Conservation (phyloP, 1,139 yeast species). For the Candida sp. region DNA sequence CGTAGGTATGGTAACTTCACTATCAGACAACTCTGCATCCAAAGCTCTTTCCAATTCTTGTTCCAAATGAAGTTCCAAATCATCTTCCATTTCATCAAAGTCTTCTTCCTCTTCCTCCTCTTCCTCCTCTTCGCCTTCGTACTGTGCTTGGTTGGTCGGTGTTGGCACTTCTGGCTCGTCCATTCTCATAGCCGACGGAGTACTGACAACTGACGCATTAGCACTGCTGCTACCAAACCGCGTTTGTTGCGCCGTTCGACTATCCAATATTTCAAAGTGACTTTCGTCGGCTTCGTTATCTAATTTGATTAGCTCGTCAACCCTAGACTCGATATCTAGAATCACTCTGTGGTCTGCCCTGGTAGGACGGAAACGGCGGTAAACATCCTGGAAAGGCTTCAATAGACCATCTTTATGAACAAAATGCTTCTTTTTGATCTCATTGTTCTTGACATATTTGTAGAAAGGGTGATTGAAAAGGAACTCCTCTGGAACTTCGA, state of each 20-base stretch:
- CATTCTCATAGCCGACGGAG: conserved; percentile 14
- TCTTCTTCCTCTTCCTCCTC: conserved; percentile 31
- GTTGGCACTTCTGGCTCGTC: conserved; percentile 9
- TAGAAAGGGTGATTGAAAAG: conserved; percentile 51
- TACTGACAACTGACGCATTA: conserved; percentile 27
- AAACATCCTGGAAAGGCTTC: conserved; percentile 64
- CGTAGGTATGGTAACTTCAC: conserved; percentile 11
- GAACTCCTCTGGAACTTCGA: conserved; percentile 43
- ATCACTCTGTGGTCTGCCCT: conserved; percentile 55
- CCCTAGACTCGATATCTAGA: conserved; percentile 75
- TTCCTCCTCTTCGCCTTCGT: conserved; percentile 23
- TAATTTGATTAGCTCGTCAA: conserved; percentile 72
- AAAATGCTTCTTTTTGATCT: conserved; percentile 43
- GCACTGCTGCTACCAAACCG: conserved; percentile 22
- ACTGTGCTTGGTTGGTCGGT: not conserved
- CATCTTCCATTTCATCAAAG: conserved; percentile 13
- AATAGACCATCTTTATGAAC: conserved; percentile 82
- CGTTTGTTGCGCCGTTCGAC: conserved; percentile 25
- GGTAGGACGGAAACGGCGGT: conserved; percentile 53
- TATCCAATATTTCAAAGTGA: conserved; percentile 76
- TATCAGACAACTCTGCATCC: conserved; percentile 17
- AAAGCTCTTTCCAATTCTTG: conserved; percentile 45
- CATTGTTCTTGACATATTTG: conserved; percentile 43
- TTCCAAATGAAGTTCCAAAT: conserved; percentile 18
- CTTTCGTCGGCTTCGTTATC: conserved; percentile 89